Conservation (phyloP, 2,329 filamentous ascomycete genomes). For the Uncinocarpus reesii region DNA sequence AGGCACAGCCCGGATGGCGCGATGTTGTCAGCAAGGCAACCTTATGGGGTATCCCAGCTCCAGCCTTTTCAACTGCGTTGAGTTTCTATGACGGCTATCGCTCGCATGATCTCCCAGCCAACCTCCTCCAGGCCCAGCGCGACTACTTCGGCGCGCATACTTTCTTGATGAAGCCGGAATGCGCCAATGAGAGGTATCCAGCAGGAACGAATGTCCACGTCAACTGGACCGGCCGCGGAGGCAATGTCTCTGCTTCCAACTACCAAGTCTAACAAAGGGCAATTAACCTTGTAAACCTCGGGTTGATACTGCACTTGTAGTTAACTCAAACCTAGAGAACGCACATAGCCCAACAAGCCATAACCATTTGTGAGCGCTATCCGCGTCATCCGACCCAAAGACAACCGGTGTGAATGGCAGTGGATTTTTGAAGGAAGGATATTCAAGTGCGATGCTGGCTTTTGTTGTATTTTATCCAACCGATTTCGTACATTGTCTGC, state of each 20-base stretch:
- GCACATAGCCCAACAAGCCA: background rate
- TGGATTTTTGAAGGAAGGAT: background rate
- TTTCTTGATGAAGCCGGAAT: constrained; percentile 77
- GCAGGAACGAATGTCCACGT: constrained; percentile 87
- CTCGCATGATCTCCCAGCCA: constrained; percentile 92
- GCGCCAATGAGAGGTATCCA: constrained; percentile 66
- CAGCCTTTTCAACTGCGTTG: constrained; percentile 91
- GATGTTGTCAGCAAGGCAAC: constrained; percentile 85
- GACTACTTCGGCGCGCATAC: constrained; percentile 98
- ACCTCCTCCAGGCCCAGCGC: constrained; percentile 96
- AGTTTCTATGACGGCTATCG: constrained; percentile 99
- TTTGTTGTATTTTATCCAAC: background rate
- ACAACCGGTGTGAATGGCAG: too few species aligned
- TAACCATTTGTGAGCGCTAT: too few species aligned
- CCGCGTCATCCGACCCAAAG: too few species aligned
- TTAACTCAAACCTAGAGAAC: background rate
- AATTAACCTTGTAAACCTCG: too few species aligned
- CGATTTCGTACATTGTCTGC: background rate
- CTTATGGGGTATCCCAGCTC: constrained; percentile 88
- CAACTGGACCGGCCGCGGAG: constrained; percentile 98
- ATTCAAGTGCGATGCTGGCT: background rate
- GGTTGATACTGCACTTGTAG: too few species aligned
- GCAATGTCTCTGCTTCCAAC: constrained; percentile 92
- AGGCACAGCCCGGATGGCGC: constrained; percentile 85
- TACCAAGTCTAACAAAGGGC: constrained; percentile 69